A percentile compares a stretch with the other conserved stretches of the same genome.
Conservation (phyloP, 2,329 filamentous ascomycete species). For the Neoscytalidium dimidiatum region DNA sequence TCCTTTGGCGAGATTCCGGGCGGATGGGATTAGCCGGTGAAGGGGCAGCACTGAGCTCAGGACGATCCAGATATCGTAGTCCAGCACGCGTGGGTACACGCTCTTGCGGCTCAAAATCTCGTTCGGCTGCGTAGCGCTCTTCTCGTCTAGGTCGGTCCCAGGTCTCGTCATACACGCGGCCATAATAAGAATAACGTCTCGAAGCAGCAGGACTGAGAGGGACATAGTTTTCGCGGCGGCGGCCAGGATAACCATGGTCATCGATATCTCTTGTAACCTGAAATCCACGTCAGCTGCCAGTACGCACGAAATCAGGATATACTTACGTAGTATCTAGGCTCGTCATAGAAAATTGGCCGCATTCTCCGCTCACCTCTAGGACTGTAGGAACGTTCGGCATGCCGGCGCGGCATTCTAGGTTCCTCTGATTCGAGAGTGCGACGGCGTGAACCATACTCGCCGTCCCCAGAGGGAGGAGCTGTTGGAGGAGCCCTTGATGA, state of each 20-base stretch:
- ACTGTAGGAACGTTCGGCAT: constrained; percentile 25
- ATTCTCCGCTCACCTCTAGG: constrained; percentile 27
- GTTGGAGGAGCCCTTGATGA: constrained; percentile 10
- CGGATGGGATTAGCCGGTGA: constrained; percentile 27
- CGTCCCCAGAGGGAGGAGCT: background rate
- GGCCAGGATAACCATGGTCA: constrained; percentile 32
- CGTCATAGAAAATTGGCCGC: constrained; percentile 31
- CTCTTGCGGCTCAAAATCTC: constrained; percentile 35
- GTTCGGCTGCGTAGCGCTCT: constrained; percentile 27
- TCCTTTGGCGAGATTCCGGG: constrained; percentile 29
- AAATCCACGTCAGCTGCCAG: constrained; percentile 17
- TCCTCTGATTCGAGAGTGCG: constrained; percentile 23
- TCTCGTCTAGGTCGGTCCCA: constrained; percentile 28
- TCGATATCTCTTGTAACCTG: constrained; percentile 32
- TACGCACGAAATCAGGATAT: constrained; percentile 18
- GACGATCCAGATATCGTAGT: constrained; percentile 31
- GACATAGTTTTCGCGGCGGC: constrained; percentile 28
- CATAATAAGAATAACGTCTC: constrained; percentile 29
- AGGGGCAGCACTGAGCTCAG: constrained; percentile 30
- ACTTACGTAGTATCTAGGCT: constrained; percentile 37
- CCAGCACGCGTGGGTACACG: constrained; percentile 28
- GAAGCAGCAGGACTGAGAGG: constrained; percentile 32
- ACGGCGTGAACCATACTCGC: constrained; percentile 24
- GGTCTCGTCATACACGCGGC: constrained; percentile 31
- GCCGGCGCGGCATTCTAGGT: constrained; percentile 16